These are phyloP conservation scores for Naematelia aurantialba DNA, from an alignment of 768 basidiomycete genomes.

Conservation along the genomic window DNA sequence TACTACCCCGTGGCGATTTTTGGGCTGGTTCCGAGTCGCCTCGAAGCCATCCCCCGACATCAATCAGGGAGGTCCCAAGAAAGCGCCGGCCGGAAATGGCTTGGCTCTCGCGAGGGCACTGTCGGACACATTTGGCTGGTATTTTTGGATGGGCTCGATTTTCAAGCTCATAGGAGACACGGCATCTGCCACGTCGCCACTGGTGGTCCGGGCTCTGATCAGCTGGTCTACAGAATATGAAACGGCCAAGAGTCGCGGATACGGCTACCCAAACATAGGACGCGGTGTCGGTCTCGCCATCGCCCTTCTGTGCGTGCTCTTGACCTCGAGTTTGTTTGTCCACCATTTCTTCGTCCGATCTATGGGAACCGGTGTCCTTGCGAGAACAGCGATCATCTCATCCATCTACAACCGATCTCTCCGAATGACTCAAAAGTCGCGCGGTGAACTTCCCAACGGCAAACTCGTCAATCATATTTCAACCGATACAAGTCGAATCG, in stretches of 20 bases:
- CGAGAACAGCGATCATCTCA: conserved; percentile 80
- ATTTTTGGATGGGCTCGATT: conserved; percentile 54
- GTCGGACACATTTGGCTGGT: conserved; percentile 43
- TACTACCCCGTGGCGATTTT: no score
- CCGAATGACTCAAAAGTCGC: conserved; percentile 69
- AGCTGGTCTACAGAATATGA: conserved; percentile 32
- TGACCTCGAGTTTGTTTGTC: conserved; percentile 63
- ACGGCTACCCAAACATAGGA: conserved; percentile 53
- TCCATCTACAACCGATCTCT: conserved; percentile 72
- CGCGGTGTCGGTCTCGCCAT: conserved; percentile 72
- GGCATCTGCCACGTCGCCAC: conserved; percentile 48
- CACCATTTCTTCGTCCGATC: conserved; percentile 82
- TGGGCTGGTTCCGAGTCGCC: no score
- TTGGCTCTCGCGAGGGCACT: conserved; percentile 43
- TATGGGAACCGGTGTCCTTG: conserved; percentile 69
- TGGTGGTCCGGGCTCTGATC: conserved; percentile 44
- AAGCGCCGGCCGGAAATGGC: not conserved
- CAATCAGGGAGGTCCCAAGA: no score
- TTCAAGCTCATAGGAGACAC: conserved; percentile 50
- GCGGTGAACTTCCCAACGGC: conserved; percentile 77
- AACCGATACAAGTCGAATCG: conserved; percentile 65
- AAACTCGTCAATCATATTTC: conserved; percentile 85
- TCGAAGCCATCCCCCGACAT: no score
- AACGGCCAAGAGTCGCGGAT: conserved; percentile 17
- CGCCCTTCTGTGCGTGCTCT: conserved; percentile 64